A percentile compares a stretch with the other conserved stretches of the same genome.
phyloP scores from a whole-genome alignment of 306 rosid species.

The Acmispon strigosus region DNA sequence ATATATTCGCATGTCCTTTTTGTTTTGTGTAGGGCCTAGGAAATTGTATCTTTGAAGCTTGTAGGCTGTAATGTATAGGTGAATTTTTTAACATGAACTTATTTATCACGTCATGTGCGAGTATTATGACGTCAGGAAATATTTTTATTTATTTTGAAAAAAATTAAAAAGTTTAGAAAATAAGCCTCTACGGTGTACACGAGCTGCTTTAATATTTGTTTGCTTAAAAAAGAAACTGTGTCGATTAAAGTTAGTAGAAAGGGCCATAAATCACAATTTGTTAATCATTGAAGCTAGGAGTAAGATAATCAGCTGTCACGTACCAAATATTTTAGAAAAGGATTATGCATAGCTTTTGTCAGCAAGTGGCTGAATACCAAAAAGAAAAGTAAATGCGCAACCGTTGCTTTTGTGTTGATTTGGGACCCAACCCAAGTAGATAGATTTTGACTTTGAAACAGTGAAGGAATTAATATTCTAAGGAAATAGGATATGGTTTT shows the following conservation, averaged over 20 bases:
- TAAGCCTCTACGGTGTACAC: background rate
- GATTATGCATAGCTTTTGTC: conserved; percentile 30
- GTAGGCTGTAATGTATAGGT: background rate
- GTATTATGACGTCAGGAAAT: conserved; percentile 13
- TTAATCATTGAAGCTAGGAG: background rate
- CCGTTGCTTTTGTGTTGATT: conserved; percentile 21
- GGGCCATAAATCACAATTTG: background rate
- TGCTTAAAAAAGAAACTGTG: conserved; percentile 10
- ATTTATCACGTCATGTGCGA: conserved; percentile 8
- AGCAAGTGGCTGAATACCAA: conserved; percentile 32
- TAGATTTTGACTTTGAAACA: conserved; percentile 53
- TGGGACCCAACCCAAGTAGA: conserved; percentile 32
- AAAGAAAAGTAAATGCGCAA: conserved; percentile 15
- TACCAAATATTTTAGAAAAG: conserved; percentile 16
- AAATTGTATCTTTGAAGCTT: background rate
- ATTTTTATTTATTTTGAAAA: background rate
- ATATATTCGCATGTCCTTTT: background rate
- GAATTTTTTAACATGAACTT: background rate
- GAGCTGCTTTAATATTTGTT: background rate
- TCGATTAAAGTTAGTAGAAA: background rate
- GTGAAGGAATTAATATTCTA: conserved; percentile 1
- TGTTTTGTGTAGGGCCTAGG: background rate
- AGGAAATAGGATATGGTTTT: background rate
- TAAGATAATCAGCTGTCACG: conserved; percentile 13
- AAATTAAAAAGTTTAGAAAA: background rate